Evolutionary conservation across 495 filamentous ascomycete genomes (phyloP).

Genomic region (Penicillium flavigenum): DNA sequence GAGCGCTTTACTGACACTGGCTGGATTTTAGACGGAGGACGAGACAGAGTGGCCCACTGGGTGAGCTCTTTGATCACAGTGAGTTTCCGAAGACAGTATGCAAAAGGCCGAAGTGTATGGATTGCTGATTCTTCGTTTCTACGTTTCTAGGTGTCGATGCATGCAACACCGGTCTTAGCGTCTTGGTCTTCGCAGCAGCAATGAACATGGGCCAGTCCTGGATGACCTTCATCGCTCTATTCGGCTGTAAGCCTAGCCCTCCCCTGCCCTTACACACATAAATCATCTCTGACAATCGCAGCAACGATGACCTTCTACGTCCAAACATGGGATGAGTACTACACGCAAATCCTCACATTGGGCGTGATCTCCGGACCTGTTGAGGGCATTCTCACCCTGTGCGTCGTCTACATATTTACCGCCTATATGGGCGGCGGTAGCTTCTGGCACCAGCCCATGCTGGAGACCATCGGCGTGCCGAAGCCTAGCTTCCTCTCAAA

Average conservation of each 20-base stretch:
- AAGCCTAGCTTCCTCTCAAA: conserved; percentile 64
- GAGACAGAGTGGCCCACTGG: conserved; percentile 85
- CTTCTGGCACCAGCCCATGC: conserved; percentile 86
- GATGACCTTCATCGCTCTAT: conserved; percentile 80
- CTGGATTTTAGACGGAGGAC: conserved; percentile 66
- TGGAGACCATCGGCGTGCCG: conserved; percentile 67
- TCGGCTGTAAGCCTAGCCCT: conserved; percentile 61
- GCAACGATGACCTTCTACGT: conserved; percentile 91
- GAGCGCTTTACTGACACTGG: conserved; percentile 21
- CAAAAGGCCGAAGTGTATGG: not conserved
- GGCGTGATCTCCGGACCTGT: conserved; percentile 93
- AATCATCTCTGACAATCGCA: conserved; percentile 32
- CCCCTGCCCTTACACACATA: not conserved
- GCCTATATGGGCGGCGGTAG: conserved; percentile 80
- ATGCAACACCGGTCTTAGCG: conserved; percentile 90
- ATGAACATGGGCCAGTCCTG: conserved; percentile 94
- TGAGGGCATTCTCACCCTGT: conserved; percentile 86
- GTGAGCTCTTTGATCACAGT: conserved; percentile 97
- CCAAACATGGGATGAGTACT: conserved; percentile 99
- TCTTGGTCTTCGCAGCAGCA: conserved; percentile 82
- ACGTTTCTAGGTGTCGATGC: conserved; percentile 74
- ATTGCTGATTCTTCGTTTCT: conserved; percentile 5
- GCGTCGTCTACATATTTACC: conserved; percentile 79
- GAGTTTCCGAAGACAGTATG: conserved; percentile 22
- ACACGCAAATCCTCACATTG: conserved; percentile 91